Evolutionary conservation across 805 yeast species (phyloP), one percentile per base, ranked within the genome.

Genomic region (Zygotorulaspora danielsina): DNA sequence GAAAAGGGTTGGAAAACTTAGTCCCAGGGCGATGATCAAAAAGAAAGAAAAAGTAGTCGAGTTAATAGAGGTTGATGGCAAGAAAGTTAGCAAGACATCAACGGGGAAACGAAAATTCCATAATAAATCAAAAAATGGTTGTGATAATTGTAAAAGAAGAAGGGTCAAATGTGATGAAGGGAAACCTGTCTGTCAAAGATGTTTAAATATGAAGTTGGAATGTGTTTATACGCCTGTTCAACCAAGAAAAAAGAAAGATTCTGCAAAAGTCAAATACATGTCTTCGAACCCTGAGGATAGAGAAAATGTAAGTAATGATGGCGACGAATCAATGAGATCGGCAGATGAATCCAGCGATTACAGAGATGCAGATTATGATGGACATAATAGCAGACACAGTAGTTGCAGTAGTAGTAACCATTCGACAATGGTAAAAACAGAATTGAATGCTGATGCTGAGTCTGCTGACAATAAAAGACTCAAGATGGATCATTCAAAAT

Each of bases 151-250:
- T 64, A 89, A 89, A 57, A 74, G 77, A 48, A 74, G 97, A 52
- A 70, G 97, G 36, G 96, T 90, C 28, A 89, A 89, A 59, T 89
- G 97, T 69, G 97, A 89, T 59, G 97, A 90, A 61, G 67, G 68
- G 1, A 82, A 79, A 44, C 97, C 97, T 1, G 58, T 68, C 6
- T 89, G 97, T 61, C 67, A 67, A 16, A 87, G 87, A 63, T 89
- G 97, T 63, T 64, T 69, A 34, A 80, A 87, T 45, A 76, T 89
- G 78, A 81, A 84, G 16, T 69, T 89, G 24, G 81, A 75, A 19
- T 89, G 97, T 64, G 73, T 81, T 2, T 88, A 84, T 42, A 50
- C 68, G 1, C 52, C 57, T 2, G 52, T 53, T 29, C 54, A 40
- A 36, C 55, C 56, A 11, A 50, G 56, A 38, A 54, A 42, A 34